These are phyloP conservation scores for Fusarium penzigii DNA, from an alignment of 2,329 filamentous ascomycete species.

Conservation along the genomic window DNA sequence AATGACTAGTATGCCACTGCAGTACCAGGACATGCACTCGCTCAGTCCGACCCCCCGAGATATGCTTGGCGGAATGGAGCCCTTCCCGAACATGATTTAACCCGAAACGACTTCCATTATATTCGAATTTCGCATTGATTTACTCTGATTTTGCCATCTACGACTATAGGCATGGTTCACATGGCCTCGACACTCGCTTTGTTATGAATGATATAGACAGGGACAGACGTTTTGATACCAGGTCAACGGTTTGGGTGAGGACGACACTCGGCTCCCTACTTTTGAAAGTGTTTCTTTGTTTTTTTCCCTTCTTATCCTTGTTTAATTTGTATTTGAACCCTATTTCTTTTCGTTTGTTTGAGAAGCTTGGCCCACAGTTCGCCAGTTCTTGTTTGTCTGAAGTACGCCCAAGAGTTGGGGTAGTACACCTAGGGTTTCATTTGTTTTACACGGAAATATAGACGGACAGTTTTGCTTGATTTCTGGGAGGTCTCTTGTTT, in stretches of 20 bases:
- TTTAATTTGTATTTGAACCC: constrained; percentile 4
- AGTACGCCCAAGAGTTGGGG: constrained; percentile 30
- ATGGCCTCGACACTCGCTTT: constrained; percentile 29
- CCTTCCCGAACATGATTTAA: constrained; percentile 33
- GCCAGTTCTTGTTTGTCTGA: constrained; percentile 9
- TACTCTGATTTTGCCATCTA: constrained; percentile 20
- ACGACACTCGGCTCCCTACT: constrained; percentile 11
- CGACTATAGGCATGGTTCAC: constrained; percentile 25
- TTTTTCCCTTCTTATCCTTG: constrained; percentile 13
- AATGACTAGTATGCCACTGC: constrained; percentile 16
- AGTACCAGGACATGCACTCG: constrained; percentile 18
- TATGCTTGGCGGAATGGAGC: constrained; percentile 25
- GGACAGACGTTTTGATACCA: constrained; percentile 29
- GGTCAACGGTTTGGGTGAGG: constrained; percentile 14
- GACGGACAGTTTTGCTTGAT: constrained; percentile 23
- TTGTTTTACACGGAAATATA: constrained; percentile 21
- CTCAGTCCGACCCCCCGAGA: constrained; percentile 26
- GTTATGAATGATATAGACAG: constrained; percentile 27
- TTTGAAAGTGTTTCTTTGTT: constrained; percentile 23
- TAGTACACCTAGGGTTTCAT: constrained; percentile 3
- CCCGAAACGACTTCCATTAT: constrained; percentile 17
- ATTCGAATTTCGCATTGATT: constrained; percentile 17
- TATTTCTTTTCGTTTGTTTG: constrained; percentile 1
- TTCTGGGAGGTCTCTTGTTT: constrained; percentile 21
- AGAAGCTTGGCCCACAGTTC: constrained; percentile 8